Conservation (phyloP, 129 eudicot species). For the Artemisia annua region DNA sequence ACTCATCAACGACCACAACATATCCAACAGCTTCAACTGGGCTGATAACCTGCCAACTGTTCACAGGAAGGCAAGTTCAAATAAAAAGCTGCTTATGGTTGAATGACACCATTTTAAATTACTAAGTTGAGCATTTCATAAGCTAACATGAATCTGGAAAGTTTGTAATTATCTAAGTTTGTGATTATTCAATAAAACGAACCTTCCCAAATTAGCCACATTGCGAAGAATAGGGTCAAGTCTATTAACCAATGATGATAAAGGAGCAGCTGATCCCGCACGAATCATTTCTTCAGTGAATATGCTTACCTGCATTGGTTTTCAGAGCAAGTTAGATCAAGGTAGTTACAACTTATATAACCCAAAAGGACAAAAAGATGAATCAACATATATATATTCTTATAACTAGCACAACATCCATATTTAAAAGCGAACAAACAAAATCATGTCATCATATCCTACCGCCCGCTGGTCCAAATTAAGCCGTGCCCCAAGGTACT, state of each 20-base stretch:
- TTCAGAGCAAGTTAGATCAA: conserved; percentile 5
- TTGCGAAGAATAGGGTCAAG: conserved; percentile 55
- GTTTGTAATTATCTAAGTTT: too few relatives aligned
- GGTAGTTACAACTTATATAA: conserved; percentile 3
- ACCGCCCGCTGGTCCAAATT: conserved; percentile 54
- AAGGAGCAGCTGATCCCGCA: conserved; percentile 50
- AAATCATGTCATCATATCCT: conserved; percentile 20
- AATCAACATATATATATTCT: neutral
- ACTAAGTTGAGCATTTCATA: too few relatives aligned
- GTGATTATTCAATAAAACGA: neutral
- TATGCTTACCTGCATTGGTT: conserved; percentile 40
- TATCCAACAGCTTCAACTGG: conserved; percentile 51
- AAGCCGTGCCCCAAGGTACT: conserved; percentile 54
- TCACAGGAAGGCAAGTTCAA: conserved; percentile 13
- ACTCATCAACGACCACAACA: conserved; percentile 42
- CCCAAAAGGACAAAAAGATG: neutral
- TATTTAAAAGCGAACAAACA: neutral
- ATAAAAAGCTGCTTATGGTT: neutral
- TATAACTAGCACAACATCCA: conserved; percentile 4
- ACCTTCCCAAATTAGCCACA: conserved; percentile 55
- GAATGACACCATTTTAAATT: neutral
- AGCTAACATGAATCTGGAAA: too few relatives aligned
- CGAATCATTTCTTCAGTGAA: conserved; percentile 55
- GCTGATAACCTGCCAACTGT: conserved; percentile 65
- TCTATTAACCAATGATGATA: conserved; percentile 50